These are phyloP conservation scores for Lactarius sanguifluus DNA, from an alignment of 768 basidiomycete species.

Conservation along the genomic window DNA sequence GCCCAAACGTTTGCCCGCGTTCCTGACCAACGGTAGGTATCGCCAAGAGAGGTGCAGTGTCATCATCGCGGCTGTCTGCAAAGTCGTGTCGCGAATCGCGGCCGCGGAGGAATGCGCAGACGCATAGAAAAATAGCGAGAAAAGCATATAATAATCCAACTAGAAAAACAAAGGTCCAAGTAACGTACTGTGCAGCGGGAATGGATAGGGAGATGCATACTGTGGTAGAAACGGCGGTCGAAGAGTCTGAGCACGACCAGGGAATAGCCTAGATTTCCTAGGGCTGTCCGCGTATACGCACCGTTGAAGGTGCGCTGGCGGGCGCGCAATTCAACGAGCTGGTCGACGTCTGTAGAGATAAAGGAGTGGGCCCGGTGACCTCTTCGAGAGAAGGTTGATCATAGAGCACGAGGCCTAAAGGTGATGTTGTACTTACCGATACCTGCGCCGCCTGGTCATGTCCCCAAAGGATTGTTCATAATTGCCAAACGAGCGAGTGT, in stretches of 20 bases:
- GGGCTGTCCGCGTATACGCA: conserved; percentile 74
- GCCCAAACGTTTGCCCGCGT: conserved; percentile 62
- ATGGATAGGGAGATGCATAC: conserved; percentile 42
- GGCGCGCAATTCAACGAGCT: conserved; percentile 68
- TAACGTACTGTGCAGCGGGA: background rate
- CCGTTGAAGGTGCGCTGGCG: conserved; percentile 82
- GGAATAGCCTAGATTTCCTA: conserved; percentile 71
- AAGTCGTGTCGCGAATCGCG: conserved; percentile 74
- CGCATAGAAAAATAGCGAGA: conserved; percentile 59
- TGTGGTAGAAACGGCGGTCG: conserved; percentile 66
- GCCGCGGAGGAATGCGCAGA: conserved; percentile 58
- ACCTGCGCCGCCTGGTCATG: conserved; percentile 10
- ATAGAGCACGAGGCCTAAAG: background rate
- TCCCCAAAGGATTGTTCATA: background rate
- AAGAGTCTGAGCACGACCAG: conserved; percentile 79
- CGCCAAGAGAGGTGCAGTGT: conserved; percentile 36
- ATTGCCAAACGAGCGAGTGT: background rate
- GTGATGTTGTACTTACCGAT: conserved; percentile 9
- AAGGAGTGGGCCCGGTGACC: conserved; percentile 40
- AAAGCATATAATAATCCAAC: conserved; percentile 65
- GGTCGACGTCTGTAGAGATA: conserved; percentile 37
- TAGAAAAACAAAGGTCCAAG: conserved; percentile 28
- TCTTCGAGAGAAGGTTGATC: conserved; percentile 20
- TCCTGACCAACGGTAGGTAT: conserved; percentile 62
- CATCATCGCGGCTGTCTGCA: conserved; percentile 46